A percentile compares a stretch with the other conserved stretches of the same genome.
phyloP scores from a whole-genome alignment of 2,329 filamentous ascomycete species.

The Aureobasidium sp. region DNA sequence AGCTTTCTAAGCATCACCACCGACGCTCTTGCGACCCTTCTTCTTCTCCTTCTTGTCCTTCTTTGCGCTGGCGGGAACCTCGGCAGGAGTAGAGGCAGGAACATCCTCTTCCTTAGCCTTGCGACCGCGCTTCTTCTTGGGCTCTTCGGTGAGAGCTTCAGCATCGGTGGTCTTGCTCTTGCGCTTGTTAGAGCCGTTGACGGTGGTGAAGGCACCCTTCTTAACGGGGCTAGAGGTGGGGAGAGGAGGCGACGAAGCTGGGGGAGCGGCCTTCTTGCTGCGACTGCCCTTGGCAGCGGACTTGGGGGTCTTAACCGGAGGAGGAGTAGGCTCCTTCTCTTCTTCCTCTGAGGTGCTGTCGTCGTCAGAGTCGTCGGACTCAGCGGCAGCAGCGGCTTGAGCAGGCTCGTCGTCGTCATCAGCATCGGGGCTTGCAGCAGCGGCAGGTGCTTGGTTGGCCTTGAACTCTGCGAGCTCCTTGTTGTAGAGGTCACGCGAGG shows the following conservation, averaged over 20 bases:
- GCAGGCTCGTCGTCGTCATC: constrained; percentile 26
- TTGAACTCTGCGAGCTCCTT: constrained; percentile 51
- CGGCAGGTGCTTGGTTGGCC: constrained; percentile 36
- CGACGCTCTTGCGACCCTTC: constrained; percentile 28
- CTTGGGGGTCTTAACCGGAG: constrained; percentile 26
- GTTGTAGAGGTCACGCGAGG: constrained; percentile 51
- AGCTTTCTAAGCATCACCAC: constrained; percentile 16
- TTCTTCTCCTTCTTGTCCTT: constrained; percentile 27
- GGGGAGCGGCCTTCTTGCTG: constrained; percentile 26
- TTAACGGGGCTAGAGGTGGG: constrained; percentile 19
- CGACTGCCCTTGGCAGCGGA: constrained; percentile 23
- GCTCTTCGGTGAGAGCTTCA: constrained; percentile 16
- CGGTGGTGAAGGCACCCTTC: constrained; percentile 18
- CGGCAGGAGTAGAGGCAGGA: constrained; percentile 11
- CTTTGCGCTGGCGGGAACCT: constrained; percentile 17
- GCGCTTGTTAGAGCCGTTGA: constrained; percentile 18
- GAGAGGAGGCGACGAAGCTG: constrained; percentile 21
- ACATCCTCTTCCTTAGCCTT: constrained; percentile 22
- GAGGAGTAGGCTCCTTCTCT: constrained; percentile 28
- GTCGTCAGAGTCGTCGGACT: constrained; percentile 18
- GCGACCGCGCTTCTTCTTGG: constrained; percentile 30
- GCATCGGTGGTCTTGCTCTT: constrained; percentile 24
- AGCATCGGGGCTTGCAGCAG: constrained; percentile 30
- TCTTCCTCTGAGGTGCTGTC: constrained; percentile 29
- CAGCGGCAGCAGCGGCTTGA: constrained; percentile 2